Evolutionary conservation across 495 filamentous ascomycete genomes (phyloP).

Genomic region (Saxispiralis lemnorum): DNA sequence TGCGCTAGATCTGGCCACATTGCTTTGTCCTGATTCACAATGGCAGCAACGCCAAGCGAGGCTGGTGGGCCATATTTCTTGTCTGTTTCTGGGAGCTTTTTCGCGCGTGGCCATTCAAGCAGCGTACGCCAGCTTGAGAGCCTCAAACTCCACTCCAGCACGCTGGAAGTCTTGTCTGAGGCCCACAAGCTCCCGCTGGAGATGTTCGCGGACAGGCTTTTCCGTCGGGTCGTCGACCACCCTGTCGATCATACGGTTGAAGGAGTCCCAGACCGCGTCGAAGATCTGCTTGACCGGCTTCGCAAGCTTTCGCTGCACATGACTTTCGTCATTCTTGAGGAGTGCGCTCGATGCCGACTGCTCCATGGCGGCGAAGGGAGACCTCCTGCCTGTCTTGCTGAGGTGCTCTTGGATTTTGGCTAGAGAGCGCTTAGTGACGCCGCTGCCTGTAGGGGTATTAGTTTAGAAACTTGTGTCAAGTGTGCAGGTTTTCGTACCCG

Average conservation of each 20-base stretch:
- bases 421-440: conserved; percentile 1
- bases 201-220: background rate
- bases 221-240: conserved; percentile 1
- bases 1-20: too few species aligned
- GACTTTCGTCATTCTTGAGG: background rate
- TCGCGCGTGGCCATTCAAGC: too few species aligned
- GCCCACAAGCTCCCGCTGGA: background rate
- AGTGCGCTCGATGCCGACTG: background rate
- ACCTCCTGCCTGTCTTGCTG: background rate
- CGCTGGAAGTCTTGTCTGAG: background rate
- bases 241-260: background rate
- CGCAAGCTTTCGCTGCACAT: background rate
- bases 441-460: background rate
- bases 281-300: background rate
- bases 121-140: too few species aligned
- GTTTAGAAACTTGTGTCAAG: too few species aligned
- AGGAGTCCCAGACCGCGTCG: background rate
- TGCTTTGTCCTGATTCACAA: too few species aligned
- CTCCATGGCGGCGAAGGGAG: background rate
- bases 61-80: too few species aligned
- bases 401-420: conserved; percentile 1
- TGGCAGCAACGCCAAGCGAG: too few species aligned
- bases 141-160: too few species aligned
- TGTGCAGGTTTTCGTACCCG: too few species aligned
- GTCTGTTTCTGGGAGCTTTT: too few species aligned